phyloP scores from a whole-genome alignment of 495 filamentous ascomycete genomes.

The Gamarada debralockiae region DNA sequence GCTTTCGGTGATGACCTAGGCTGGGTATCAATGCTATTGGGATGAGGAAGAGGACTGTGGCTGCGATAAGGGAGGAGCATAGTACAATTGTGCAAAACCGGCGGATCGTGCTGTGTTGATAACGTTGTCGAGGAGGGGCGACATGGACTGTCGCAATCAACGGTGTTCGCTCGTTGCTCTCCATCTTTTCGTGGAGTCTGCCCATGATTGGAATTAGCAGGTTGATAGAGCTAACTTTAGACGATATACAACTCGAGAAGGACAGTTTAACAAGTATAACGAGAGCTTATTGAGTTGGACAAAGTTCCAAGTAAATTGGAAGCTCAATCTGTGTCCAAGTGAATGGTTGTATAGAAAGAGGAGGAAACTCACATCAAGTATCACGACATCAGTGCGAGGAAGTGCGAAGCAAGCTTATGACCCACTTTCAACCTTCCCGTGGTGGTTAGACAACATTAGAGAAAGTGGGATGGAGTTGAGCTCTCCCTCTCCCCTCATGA shows the following conservation, averaged over 20 bases:
- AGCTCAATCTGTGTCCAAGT: no score
- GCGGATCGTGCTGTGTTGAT: slow-evolving; percentile 64
- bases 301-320: not conserved
- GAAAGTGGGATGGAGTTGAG: not conserved
- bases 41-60: slow-evolving; percentile 52
- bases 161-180: slow-evolving; percentile 53
- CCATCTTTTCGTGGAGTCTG: slow-evolving; percentile 34
- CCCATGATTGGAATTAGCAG: slow-evolving; percentile 15
- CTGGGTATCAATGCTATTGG: slow-evolving; percentile 47
- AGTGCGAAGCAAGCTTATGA: no score
- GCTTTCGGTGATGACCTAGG: slow-evolving; percentile 27
- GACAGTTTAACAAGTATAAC: not conserved
- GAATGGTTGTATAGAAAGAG: no score
- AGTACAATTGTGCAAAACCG: slow-evolving; percentile 69
- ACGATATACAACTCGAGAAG: no score
- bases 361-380: no score
- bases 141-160: slow-evolving; percentile 56
- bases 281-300: not conserved
- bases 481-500: no score
- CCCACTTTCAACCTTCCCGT: not conserved
- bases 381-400: no score
- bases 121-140: slow-evolving; percentile 51
- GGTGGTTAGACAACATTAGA: not conserved
- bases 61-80: slow-evolving; percentile 48
- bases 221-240: not conserved